Conservation (phyloP, 768 basidiomycete genomes). For the Leccinum imitatum region DNA sequence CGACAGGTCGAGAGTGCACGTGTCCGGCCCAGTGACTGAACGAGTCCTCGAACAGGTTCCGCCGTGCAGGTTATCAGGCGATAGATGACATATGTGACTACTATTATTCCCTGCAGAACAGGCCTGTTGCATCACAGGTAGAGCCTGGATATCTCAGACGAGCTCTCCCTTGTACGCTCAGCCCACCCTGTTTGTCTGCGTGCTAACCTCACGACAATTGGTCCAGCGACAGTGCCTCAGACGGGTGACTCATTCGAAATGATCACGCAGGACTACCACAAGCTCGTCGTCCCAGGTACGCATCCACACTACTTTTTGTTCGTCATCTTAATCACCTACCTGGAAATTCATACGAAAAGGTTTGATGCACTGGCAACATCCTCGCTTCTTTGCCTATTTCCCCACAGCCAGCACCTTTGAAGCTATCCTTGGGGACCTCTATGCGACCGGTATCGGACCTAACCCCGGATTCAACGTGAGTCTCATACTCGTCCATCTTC, state of each 20-base stretch:
- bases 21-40: background rate
- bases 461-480: constrained; percentile 90
- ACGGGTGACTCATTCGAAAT: constrained; percentile 67
- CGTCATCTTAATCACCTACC: background rate
- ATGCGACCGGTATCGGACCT: constrained; percentile 58
- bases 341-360: constrained; percentile 34
- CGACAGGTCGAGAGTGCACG: background rate
- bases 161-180: constrained; percentile 57
- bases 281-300: constrained; percentile 73
- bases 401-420: constrained; percentile 77
- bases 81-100: constrained; percentile 91
- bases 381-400: constrained; percentile 82
- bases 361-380: constrained; percentile 38
- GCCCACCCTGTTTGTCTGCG: background rate
- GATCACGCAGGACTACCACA: constrained; percentile 78
- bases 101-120: constrained; percentile 61
- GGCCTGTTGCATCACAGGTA: constrained; percentile 69
- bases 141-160: constrained; percentile 79
- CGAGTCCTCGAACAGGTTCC: constrained; percentile 50
- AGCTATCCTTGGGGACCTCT: constrained; percentile 82
- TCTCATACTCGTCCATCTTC: too few relatives aligned
- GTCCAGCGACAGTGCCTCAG: constrained; percentile 53
- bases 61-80: constrained; percentile 81
- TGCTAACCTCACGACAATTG: background rate
- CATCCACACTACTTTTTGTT: too few relatives aligned